phyloP scores from a whole-genome alignment of 768 basidiomycete genomes.

The Psilocybe azurescens region DNA sequence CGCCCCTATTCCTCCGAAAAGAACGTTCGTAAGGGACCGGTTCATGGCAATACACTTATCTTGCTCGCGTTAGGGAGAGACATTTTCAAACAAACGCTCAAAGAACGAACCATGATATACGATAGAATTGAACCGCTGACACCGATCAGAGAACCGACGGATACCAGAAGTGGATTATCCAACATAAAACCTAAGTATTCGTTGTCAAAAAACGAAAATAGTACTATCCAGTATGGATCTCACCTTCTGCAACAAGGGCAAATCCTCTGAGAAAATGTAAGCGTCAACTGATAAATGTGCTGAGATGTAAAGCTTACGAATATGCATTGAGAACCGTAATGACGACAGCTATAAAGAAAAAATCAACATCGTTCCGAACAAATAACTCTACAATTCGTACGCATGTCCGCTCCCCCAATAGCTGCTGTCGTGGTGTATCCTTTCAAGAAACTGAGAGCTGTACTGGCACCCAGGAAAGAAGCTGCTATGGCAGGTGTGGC shows the following conservation, averaged over 20 bases:
- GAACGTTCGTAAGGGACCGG: constrained; percentile 80
- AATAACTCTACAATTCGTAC: constrained; percentile 47
- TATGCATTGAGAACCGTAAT: constrained; percentile 93
- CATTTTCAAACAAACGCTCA: not conserved
- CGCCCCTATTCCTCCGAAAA: constrained; percentile 85
- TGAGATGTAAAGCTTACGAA: constrained; percentile 46
- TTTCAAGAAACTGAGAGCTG: constrained; percentile 81
- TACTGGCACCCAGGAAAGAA: constrained; percentile 74
- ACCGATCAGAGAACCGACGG: constrained; percentile 86
- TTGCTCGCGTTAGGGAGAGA: not conserved
- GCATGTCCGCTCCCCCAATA: constrained; percentile 95
- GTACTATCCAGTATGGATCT: not conserved
- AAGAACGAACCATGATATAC: constrained; percentile 80
- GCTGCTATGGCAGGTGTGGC: constrained; percentile 75
- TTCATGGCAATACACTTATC: constrained; percentile 91
- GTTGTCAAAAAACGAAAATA: too few species aligned
- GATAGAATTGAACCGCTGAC: constrained; percentile 91
- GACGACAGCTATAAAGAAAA: constrained; percentile 71
- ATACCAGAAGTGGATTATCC: constrained; percentile 83
- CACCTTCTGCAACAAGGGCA: constrained; percentile 87
- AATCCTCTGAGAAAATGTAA: constrained; percentile 56
- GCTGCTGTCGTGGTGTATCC: constrained; percentile 89
- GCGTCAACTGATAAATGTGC: not conserved
- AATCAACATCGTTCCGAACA: not conserved
- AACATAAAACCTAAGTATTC: constrained; percentile 75